A percentile compares a stretch with the other conserved stretches of the same genome.
phyloP scores from a whole-genome alignment of 2,329 filamentous ascomycete species.

The Curvularia eragrostidis region DNA sequence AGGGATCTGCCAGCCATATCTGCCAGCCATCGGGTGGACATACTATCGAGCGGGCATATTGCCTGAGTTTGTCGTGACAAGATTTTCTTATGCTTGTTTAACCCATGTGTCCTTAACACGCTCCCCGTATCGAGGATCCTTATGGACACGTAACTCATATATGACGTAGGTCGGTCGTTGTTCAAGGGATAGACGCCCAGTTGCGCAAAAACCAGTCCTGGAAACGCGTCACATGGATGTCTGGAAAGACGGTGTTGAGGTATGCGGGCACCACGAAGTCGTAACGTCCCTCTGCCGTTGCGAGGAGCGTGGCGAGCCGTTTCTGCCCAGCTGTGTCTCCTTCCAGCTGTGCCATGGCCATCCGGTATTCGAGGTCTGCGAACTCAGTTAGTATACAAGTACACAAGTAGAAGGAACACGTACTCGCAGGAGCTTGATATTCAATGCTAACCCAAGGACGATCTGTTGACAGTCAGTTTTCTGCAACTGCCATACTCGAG shows the following conservation, averaged over 20 bases:
- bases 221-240: slow-evolving; percentile 48
- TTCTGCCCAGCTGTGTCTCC: slow-evolving; percentile 47
- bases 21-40: not conserved
- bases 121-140: slow-evolving; percentile 2
- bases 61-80: not conserved
- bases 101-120: not conserved
- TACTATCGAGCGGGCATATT: slow-evolving; percentile 1
- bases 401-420: not conserved
- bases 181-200: slow-evolving; percentile 45
- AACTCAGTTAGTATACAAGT: slow-evolving; percentile 4
- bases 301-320: slow-evolving; percentile 66
- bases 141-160: slow-evolving; percentile 2
- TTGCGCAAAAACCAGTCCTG: slow-evolving; percentile 49
- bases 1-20: not conserved
- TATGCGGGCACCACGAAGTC: slow-evolving; percentile 65
- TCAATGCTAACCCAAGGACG: slow-evolving; percentile 44
- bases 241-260: slow-evolving; percentile 59
- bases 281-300: slow-evolving; percentile 72
- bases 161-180: not conserved
- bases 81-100: slow-evolving; percentile 2
- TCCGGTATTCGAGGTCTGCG: slow-evolving; percentile 55
- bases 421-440: slow-evolving; percentile 56
- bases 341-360: slow-evolving; percentile 50
- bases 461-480: slow-evolving; percentile 32
- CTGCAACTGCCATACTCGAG: not conserved